phyloP scores from a whole-genome alignment of 306 rosid species.

The Purshia tridentata region DNA sequence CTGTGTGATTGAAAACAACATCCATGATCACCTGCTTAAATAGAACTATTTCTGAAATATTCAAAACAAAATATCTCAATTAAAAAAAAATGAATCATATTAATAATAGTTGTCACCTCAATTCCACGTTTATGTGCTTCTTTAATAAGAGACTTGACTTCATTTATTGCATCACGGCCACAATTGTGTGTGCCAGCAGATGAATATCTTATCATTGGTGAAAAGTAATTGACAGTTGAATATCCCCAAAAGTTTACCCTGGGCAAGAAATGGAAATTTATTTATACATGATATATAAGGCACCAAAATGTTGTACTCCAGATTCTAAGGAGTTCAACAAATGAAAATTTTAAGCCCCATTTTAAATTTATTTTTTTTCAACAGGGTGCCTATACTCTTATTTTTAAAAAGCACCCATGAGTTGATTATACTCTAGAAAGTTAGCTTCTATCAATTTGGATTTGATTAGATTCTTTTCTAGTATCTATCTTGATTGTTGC shows the following conservation, averaged over 20 bases:
- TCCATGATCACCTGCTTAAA: constrained; percentile 89
- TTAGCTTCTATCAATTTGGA: background rate
- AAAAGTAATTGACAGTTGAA: constrained; percentile 86
- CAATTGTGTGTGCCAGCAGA: constrained; percentile 68
- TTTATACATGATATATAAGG: background rate
- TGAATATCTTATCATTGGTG: constrained; percentile 96
- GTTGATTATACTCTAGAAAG: background rate
- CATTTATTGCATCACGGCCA: constrained; percentile 80
- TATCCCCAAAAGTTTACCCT: constrained; percentile 99
- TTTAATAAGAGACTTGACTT: constrained; percentile 76
- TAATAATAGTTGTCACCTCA: constrained; percentile 56
- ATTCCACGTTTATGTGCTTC: constrained; percentile 95
- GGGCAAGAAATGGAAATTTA: constrained; percentile 19
- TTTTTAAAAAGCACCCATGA: background rate
- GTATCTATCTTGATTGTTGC: background rate
- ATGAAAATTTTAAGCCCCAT: background rate
- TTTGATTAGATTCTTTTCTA: background rate
- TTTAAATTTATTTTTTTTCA: background rate
- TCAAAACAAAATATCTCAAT: background rate
- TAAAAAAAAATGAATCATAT: constrained; percentile 16
- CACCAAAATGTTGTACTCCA: background rate
- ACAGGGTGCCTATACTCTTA: background rate
- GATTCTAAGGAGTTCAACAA: background rate
- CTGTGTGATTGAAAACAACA: constrained; percentile 97
- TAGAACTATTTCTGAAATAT: constrained; percentile 25